phyloP scores from a whole-genome alignment of 441 rosid species.

The Arabidopsis lyrata region DNA sequence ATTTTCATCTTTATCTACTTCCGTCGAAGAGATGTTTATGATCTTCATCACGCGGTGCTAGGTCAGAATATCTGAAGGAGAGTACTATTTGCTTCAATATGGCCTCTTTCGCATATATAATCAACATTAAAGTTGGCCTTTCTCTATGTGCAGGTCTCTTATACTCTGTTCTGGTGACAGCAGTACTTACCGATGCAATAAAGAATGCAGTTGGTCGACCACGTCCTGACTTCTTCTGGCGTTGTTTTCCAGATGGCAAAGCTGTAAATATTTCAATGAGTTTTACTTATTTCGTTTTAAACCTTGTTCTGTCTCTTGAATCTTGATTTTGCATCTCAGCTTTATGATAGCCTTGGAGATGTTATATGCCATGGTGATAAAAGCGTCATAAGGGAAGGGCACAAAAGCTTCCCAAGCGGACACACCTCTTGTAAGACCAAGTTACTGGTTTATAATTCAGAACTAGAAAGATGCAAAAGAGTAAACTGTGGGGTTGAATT shows the following conservation, averaged over 20 bases:
- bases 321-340: conserved; percentile 48
- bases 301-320: conserved; percentile 26
- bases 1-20: conserved; percentile 64
- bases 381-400: conserved; percentile 75
- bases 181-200: conserved; percentile 76
- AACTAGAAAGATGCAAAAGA: too few relatives aligned
- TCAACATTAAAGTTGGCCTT: conserved; percentile 25
- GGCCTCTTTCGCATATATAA: conserved; percentile 2
- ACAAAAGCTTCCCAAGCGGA: conserved; percentile 96
- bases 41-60: conserved; percentile 85
- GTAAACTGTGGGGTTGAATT: not conserved
- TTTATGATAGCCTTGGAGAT: conserved; percentile 66
- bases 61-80: conserved; percentile 50
- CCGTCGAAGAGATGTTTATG: conserved; percentile 80
- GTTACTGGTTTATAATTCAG: not conserved
- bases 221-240: conserved; percentile 95
- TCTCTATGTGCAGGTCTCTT: conserved; percentile 63
- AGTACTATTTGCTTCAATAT: not conserved
- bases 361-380: conserved; percentile 77
- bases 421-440: conserved; percentile 77
- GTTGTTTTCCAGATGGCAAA: conserved; percentile 94
- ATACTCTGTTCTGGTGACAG: conserved; percentile 72
- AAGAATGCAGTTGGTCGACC: conserved; percentile 92
- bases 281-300: conserved; percentile 13
- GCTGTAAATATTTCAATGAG: conserved; percentile 57